Base-by-base conservation (phyloP, 2,329 filamentous ascomycete genomes). In the Alternaria panax region DNA sequence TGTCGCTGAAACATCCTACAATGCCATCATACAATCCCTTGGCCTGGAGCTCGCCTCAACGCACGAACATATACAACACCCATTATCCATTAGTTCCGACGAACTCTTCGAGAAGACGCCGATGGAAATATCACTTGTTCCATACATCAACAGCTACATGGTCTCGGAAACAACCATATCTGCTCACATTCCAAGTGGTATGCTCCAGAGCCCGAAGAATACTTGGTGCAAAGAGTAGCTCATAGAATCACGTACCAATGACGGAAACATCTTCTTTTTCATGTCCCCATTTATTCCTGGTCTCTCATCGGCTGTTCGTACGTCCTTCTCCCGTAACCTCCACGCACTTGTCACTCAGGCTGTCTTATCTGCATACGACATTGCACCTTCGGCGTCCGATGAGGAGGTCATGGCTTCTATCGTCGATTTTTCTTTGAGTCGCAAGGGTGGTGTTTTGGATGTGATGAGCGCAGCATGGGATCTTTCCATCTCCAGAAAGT, bases 161-260 rank as follows among this genome's bases (percentile, higher is more conserved):
- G 66, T 84, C 14, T 66, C 70, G 1, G 54, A 59, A 2, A 28
- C 38, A 20, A 51, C 59, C 1, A 66, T 59, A 4, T 69, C 71
- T 41, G 32, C 62, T 0, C 36, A 52, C 3, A 48, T 68, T 8
- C 34, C 34, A 16, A 22, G 12, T 25, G n/a, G 24, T n/a, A 20
- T 7, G 20, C 4, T 48, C 32, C 36, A 16, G 9, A 22, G 32
- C 11, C 12, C 24, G 41, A 24, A 27, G 27, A 45, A 34, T 18
- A 22, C 73, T 73, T 84, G 82, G 81, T 82, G 79, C 55, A 66
- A 77, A 38, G 72, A 77, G 30, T 55, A 84, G 6, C 69, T 83
- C 30, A 76, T 84, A 27, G 83, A 82, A 5, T 78, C 83, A 62
- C 78, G 79, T 42, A 71, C 79, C 56, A 77, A 80, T 52, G 81